These are phyloP conservation scores for Hygrophila difformis DNA, from an alignment of 257 asterid species.

Conservation along the genomic window DNA sequence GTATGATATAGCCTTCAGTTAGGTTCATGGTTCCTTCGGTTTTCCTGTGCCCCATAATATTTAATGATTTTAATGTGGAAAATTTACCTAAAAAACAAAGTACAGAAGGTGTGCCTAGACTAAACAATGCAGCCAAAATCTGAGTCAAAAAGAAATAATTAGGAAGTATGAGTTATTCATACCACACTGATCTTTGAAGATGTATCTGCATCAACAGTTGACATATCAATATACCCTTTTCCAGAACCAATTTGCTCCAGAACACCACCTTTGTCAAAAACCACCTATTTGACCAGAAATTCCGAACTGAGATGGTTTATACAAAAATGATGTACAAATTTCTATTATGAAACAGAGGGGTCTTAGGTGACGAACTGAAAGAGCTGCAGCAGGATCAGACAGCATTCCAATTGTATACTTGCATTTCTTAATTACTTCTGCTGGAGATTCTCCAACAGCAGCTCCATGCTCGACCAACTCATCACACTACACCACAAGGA, in stretches of 20 bases:
- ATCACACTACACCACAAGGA: slow-evolving; percentile 54
- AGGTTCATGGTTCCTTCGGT: too few species aligned
- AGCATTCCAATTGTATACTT: slow-evolving; percentile 87
- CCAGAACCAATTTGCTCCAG: slow-evolving; percentile 72
- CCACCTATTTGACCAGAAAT: slow-evolving; percentile 48
- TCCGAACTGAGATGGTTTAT: slow-evolving; percentile 8
- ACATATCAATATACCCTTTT: slow-evolving; percentile 94
- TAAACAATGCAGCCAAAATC: too few species aligned
- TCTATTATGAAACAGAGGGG: neutral
- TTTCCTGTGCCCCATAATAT: too few species aligned
- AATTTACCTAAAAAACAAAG: too few species aligned
- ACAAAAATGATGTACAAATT: neutral
- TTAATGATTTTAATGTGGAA: too few species aligned
- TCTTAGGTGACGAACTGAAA: slow-evolving; percentile 51
- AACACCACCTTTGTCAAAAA: slow-evolving; percentile 74
- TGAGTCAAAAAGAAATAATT: neutral
- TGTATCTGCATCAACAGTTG: slow-evolving; percentile 96
- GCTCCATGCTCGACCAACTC: slow-evolving; percentile 91
- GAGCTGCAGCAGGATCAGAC: slow-evolving; percentile 95
- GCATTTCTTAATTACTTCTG: slow-evolving; percentile 90
- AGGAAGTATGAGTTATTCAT: slow-evolving; percentile 5
- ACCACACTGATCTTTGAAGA: slow-evolving; percentile 87
- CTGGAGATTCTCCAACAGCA: slow-evolving; percentile 71
- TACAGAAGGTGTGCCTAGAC: too few species aligned
- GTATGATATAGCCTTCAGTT: too few species aligned